Conservation (phyloP, 2,329 filamentous ascomycete species). For the Sporothrix protearum region DNA sequence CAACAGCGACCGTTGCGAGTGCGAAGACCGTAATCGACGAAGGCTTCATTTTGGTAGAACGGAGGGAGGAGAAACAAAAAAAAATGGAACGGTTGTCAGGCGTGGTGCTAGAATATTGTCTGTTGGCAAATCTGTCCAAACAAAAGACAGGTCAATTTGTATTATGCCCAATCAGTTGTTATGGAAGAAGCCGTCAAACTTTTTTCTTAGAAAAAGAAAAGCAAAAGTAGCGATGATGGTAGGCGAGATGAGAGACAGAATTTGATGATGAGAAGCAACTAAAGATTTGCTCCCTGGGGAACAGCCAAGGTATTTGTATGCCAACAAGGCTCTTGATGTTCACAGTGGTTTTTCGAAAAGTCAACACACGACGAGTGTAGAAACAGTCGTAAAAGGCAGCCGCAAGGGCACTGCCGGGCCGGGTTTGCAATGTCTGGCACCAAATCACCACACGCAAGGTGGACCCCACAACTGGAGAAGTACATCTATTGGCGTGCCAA, state of each 20-base stretch:
- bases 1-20: constrained; percentile 25
- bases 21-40: constrained; percentile 21
- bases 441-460: background rate
- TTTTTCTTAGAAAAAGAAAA: background rate
- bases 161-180: too few species aligned
- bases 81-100: background rate
- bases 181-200: too few species aligned
- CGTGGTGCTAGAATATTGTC: too few species aligned
- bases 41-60: constrained; percentile 23
- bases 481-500: background rate
- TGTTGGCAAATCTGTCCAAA: too few species aligned
- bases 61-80: background rate
- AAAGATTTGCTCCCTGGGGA: background rate
- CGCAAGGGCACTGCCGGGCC: background rate
- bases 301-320: background rate
- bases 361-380: background rate
- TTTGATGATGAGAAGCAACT: background rate
- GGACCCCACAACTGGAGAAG: background rate
- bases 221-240: background rate
- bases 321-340: background rate
- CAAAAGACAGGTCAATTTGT: too few species aligned
- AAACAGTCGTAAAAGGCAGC: background rate
- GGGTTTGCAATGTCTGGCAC: background rate
- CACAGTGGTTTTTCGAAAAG: background rate
- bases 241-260: background rate